A percentile compares a stretch with the other conserved stretches of the same genome.
These are phyloP conservation scores for Hemisphaericaspora nanyangensis DNA, from an alignment of 805 yeast genomes.

Conservation along the genomic window DNA sequence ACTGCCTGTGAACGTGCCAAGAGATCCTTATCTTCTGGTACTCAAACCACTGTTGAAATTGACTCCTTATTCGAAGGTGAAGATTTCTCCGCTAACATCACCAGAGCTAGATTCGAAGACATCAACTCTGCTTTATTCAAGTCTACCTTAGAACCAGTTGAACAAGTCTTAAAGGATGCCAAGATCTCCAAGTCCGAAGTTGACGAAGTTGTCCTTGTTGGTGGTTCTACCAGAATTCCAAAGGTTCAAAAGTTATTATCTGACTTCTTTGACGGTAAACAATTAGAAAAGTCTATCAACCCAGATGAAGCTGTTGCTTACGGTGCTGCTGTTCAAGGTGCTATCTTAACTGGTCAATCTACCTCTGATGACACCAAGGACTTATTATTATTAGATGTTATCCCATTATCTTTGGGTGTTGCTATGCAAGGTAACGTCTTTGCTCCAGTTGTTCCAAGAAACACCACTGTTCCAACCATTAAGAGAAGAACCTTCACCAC, in stretches of 20 bases:
- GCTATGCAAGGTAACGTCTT: constrained; percentile 50
- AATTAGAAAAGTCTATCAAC: constrained; percentile 47
- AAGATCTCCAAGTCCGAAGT: constrained; percentile 38
- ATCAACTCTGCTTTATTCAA: constrained; percentile 48
- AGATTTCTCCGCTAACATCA: constrained; percentile 46
- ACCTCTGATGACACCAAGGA: constrained; percentile 48
- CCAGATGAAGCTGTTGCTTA: constrained; percentile 51
- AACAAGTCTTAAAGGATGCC: constrained; percentile 47
- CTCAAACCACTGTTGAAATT: constrained; percentile 48
- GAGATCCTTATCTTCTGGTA: constrained; percentile 48
- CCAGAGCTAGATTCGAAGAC: constrained; percentile 51
- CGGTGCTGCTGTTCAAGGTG: constrained; percentile 52
- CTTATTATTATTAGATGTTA: constrained; percentile 48
- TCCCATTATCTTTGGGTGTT: constrained; percentile 49
- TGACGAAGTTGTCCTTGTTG: constrained; percentile 48
- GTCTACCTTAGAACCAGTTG: constrained; percentile 48
- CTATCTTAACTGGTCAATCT: constrained; percentile 48
- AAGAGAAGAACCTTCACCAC: constrained; percentile 51
- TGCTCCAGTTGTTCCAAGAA: constrained; percentile 50
- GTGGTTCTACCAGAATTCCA: constrained; percentile 53
- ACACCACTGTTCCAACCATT: constrained; percentile 49
- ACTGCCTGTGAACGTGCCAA: constrained; percentile 51
- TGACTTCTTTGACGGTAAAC: constrained; percentile 49
- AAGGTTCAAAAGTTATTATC: constrained; percentile 48
- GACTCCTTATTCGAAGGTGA: constrained; percentile 49